Conservation (phyloP, 2,329 filamentous ascomycete genomes). For the Colletotrichum sp. region DNA sequence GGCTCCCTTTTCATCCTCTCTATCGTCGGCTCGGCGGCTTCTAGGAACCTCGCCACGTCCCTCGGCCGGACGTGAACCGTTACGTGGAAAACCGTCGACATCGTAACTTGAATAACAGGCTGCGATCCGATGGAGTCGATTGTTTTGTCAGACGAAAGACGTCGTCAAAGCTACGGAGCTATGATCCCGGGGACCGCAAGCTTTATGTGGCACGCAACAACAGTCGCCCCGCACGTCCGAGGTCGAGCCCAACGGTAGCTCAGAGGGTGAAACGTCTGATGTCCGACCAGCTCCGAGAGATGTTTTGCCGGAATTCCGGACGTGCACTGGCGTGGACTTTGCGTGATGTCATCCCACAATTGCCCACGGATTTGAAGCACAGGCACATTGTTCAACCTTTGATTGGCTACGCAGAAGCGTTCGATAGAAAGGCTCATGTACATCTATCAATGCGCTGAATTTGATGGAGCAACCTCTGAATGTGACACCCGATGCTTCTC, state of each 20-base stretch:
- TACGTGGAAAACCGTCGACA: conserved; percentile 17
- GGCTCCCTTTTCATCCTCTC: conserved; percentile 14
- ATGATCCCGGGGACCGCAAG: neutral
- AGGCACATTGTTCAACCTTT: neutral
- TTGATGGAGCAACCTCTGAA: neutral
- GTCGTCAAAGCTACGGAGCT: neutral
- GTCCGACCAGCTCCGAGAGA: neutral
- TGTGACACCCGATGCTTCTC: neutral
- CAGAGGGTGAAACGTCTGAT: conserved; percentile 15
- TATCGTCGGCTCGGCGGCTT: conserved; percentile 5
- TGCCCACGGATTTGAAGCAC: neutral
- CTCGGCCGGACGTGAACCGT: conserved; percentile 9
- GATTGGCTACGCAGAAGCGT: neutral
- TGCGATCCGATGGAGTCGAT: neutral
- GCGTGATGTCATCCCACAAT: neutral
- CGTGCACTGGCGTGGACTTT: neutral
- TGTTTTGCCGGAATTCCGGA: neutral
- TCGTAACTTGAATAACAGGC: neutral
- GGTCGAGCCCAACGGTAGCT: neutral
- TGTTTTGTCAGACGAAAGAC: neutral
- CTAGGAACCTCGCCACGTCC: conserved; percentile 7
- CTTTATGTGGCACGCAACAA: neutral
- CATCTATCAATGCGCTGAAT: neutral
- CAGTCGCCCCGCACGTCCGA: conserved; percentile 6
- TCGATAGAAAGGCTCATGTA: neutral